Conservation (phyloP, 306 rosid species). For the peach (Prunus persica) region DNA sequence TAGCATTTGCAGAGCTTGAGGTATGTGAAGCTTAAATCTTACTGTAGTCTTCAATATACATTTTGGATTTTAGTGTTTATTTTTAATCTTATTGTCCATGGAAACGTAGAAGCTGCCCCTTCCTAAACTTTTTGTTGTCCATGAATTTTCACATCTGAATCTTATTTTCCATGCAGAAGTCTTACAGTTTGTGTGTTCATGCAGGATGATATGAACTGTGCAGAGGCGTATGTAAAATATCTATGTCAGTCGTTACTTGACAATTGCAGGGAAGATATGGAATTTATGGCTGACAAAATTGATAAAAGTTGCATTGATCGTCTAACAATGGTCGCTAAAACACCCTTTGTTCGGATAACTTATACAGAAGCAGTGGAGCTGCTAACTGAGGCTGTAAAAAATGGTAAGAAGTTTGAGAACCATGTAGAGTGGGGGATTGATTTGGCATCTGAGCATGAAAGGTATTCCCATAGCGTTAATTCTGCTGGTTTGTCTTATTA, state of each 20-base stretch:
- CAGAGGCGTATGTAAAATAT: constrained; percentile 87
- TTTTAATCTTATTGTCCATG: not conserved
- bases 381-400: constrained; percentile 71
- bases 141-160: constrained; percentile 7
- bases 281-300: constrained; percentile 77
- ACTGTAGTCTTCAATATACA: not conserved
- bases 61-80: not conserved
- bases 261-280: constrained; percentile 83
- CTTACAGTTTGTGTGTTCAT: constrained; percentile 12
- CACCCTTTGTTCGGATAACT: constrained; percentile 67
- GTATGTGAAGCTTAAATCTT: constrained; percentile 32
- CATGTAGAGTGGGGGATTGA: constrained; percentile 96
- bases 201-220: constrained; percentile 97
- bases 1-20: constrained; percentile 91
- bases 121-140: not conserved
- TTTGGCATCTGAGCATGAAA: constrained; percentile 94
- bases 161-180: not conserved
- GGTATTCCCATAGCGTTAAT: constrained; percentile 35
- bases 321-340: constrained; percentile 73
- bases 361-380: constrained; percentile 89
- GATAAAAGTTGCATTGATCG: constrained; percentile 81
- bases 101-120: not conserved
- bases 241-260: constrained; percentile 92
- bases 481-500: not conserved
- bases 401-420: constrained; percentile 83